Evolutionary conservation across 2,329 filamentous ascomycete genomes (phyloP).

Genomic region (Nigrograna mackinnonii): DNA sequence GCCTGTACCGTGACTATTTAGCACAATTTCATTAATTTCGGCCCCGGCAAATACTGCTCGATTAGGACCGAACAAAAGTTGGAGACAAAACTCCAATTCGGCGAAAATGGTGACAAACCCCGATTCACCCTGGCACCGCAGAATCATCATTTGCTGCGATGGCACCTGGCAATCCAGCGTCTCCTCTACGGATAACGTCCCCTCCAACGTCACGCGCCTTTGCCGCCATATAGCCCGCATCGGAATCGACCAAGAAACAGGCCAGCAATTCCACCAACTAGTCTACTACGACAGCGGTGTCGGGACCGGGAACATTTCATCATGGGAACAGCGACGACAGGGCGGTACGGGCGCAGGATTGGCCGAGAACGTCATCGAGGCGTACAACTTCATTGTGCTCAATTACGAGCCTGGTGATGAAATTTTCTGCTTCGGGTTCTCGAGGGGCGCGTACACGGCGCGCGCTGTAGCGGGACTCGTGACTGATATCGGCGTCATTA

Average conservation of each 20-base stretch:
- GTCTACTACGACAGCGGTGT: constrained; percentile 41
- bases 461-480: constrained; percentile 47
- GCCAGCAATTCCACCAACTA: constrained; percentile 37
- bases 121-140: constrained; percentile 25
- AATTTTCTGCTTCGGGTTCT: constrained; percentile 53
- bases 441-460: constrained; percentile 51
- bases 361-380: constrained; percentile 52
- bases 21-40: no score
- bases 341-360: constrained; percentile 50
- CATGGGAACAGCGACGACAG: constrained; percentile 27
- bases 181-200: constrained; percentile 30
- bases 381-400: constrained; percentile 54
- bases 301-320: constrained; percentile 34
- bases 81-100: no score
- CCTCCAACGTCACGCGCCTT: constrained; percentile 40
- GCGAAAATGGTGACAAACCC: no score
- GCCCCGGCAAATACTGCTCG: no score
- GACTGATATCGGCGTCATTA: constrained; percentile 51
- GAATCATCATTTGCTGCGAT: constrained; percentile 40
- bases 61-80: no score
- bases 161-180: constrained; percentile 42
- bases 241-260: constrained; percentile 25
- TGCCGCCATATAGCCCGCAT: constrained; percentile 34
- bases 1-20: no score
- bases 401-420: constrained; percentile 55